A percentile compares a stretch with the other conserved stretches of the same genome.
Conservation (phyloP, 2,329 filamentous ascomycete genomes). For the Aspergillus calidoustus region DNA sequence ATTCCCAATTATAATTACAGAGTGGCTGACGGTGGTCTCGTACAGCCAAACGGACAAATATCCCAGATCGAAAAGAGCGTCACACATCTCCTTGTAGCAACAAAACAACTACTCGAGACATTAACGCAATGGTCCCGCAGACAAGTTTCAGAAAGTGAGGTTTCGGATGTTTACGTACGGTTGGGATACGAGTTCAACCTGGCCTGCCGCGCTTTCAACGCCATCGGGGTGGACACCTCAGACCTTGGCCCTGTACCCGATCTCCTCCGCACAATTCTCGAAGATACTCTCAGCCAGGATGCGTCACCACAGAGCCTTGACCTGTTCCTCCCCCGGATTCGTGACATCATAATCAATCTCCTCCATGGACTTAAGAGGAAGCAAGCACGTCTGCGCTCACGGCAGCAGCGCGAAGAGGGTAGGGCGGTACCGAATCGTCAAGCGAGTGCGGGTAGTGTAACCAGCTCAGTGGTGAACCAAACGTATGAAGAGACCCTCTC, state of each 20-base stretch:
- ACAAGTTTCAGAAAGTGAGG: conserved; percentile 88
- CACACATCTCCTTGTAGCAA: conserved; percentile 94
- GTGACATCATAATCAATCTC: conserved; percentile 98
- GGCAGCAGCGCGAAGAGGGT: conserved; percentile 56
- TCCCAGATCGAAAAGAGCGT: conserved; percentile 99
- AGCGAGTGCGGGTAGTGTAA: conserved; percentile 53
- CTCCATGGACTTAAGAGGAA: conserved; percentile 96
- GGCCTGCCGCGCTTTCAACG: conserved; percentile 93
- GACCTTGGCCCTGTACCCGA: conserved; percentile 97
- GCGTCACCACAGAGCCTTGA: conserved; percentile 92
- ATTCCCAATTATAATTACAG: background rate
- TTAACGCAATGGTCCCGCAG: conserved; percentile 96
- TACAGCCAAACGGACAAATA: conserved; percentile 72
- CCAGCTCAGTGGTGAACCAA: conserved; percentile 51
- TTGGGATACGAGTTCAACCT: conserved; percentile 99
- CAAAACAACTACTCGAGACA: conserved; percentile 96
- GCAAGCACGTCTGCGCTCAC: conserved; percentile 79
- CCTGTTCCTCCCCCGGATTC: conserved; percentile 88
- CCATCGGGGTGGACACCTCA: conserved; percentile 92
- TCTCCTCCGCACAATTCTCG: conserved; percentile 83
- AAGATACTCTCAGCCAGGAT: conserved; percentile 95
- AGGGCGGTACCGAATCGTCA: conserved; percentile 45
- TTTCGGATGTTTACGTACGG: conserved; percentile 97
- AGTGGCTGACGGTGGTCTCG: conserved; percentile 5
- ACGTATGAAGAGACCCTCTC: conserved; percentile 46